Evolutionary conservation across 768 basidiomycete genomes (phyloP), one percentile per base, ranked within the genome.

Genomic region (Fomitopsis serialis): DNA sequence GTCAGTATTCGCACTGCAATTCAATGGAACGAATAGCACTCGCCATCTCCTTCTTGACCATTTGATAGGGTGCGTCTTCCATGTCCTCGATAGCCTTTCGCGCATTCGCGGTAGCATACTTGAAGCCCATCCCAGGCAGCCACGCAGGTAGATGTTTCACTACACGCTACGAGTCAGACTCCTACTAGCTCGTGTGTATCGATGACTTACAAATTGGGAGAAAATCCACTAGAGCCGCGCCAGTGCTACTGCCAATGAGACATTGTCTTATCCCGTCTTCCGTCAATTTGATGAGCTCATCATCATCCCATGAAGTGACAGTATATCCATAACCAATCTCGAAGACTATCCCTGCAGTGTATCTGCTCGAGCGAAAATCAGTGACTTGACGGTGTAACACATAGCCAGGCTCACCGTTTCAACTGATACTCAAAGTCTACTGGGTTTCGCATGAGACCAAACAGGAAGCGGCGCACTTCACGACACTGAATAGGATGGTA

Each of bases 121-220:
- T 58, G 48, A 56, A 61, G 2, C 50, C 46, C 2, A 49, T 35
- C 11, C 57, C 57, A 13, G 60, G 60, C 35, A 58, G 25, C 59
- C 59, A 61, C 0, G 47, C 29, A 9, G 56, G 59, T 2, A 54
- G 6, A 15, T 40, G 8, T 17, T 8, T 17, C 37, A 40, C 37
- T 40, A 17, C 8, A 19, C 4, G 15, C 5, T 40, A 40, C 15
- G 7, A 40, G 19, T 40, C 6, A 40, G 37, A 17, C 37, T 21
- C 15, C 15, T 4, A 40, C 32, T 56, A 23, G 35, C 36, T 17
- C 37, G 15, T 4, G 37, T 6, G 15, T 6, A 40, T 40, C 15
- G 37, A 40, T 5, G 6, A 45, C 37, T 8, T 19, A 40, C 37
- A 40, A 15, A 19, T 40, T 15, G 37, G 37, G 15, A 40, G 6